Conservation (phyloP, 1,284 basidiomycete species). For the Ceratorhiza oryzae-sativae region DNA sequence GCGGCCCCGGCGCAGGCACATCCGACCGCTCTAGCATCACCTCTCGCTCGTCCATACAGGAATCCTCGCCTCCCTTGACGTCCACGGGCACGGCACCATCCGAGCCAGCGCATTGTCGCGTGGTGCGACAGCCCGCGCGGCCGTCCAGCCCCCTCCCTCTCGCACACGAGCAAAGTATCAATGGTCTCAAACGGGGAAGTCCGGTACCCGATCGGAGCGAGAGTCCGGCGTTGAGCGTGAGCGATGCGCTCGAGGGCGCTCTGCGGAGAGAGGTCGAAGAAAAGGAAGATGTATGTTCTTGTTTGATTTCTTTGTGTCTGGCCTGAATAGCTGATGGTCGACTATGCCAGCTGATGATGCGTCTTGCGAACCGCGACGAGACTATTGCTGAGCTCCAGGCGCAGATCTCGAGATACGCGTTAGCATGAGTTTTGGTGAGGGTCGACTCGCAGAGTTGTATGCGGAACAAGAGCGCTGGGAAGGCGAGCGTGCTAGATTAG, state of each 20-base stretch:
- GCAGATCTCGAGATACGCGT: slow-evolving; percentile 70
- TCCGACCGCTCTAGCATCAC: background rate
- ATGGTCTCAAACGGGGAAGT: background rate
- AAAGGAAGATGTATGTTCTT: slow-evolving; percentile 70
- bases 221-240: slow-evolving; percentile 44
- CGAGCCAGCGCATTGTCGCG: slow-evolving; percentile 16
- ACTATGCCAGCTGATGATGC: slow-evolving; percentile 66
- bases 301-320: background rate
- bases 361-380: slow-evolving; percentile 78
- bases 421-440: slow-evolving; percentile 69
- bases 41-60: slow-evolving; percentile 1
- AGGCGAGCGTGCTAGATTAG: slow-evolving; percentile 74
- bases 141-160: slow-evolving; percentile 40
- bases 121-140: slow-evolving; percentile 30
- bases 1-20: slow-evolving; percentile 3
- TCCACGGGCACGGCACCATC: background rate
- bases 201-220: slow-evolving; percentile 25
- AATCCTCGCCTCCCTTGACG: background rate
- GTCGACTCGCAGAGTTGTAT: slow-evolving; percentile 74
- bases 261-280: slow-evolving; percentile 77
- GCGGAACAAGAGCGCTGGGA: slow-evolving; percentile 79
- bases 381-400: slow-evolving; percentile 63
- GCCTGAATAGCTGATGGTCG: background rate
- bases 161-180: slow-evolving; percentile 11
- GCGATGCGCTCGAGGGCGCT: slow-evolving; percentile 63